Conservation (phyloP, 2,329 filamentous ascomycete genomes). For the Colletotrichum zoysiae region DNA sequence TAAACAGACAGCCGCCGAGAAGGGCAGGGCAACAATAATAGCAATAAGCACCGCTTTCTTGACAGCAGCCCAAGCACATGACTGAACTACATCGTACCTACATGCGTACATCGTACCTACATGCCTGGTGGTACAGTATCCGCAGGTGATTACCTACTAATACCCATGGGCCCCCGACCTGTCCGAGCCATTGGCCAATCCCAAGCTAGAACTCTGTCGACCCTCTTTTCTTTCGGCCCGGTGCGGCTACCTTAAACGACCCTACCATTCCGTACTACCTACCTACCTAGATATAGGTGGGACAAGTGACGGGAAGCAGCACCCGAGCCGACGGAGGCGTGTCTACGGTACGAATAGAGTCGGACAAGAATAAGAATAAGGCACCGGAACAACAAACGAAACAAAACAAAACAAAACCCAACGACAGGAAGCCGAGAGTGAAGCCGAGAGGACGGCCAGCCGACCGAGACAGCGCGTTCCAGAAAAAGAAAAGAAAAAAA, state of each 20-base stretch:
- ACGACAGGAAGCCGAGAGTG: not conserved
- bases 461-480: not conserved
- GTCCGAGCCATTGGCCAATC: conserved; percentile 32
- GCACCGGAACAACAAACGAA: not conserved
- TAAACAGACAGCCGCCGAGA: not conserved
- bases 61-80: not conserved
- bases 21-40: not conserved
- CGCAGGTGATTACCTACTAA: not conserved
- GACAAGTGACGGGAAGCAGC: conserved; percentile 27
- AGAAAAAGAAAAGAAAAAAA: too few species aligned
- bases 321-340: not conserved
- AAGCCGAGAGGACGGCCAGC: too few species aligned
- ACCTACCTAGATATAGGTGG: not conserved
- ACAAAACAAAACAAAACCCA: not conserved
- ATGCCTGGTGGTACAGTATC: too few species aligned
- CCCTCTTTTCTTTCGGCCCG: conserved; percentile 27
- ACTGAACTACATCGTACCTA: too few species aligned
- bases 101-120: too few species aligned
- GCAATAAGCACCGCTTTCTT: not conserved
- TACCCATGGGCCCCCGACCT: conserved; percentile 18
- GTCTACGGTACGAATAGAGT: not conserved
- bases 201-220: not conserved
- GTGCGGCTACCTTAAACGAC: conserved; percentile 29
- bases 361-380: not conserved
- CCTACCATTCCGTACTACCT: not conserved